Base-by-base conservation (phyloP, 306 rosid species). In the Casuarina glauca region DNA sequence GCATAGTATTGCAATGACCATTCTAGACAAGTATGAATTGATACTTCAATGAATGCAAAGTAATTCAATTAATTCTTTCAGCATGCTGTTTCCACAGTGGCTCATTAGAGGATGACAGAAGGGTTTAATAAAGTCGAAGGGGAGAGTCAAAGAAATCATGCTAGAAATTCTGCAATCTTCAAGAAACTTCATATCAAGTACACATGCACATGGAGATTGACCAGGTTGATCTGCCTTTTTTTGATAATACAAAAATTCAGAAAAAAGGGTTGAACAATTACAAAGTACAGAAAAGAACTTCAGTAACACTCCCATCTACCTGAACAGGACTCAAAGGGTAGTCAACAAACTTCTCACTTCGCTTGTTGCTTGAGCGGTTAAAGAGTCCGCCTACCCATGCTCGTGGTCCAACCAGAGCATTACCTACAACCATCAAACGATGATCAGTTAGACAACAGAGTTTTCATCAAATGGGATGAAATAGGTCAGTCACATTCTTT, bases 401-500 rank as follows among this genome's bases (percentile, higher is more conserved):
- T 86, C 93, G 81, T 76, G 99, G 85, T 87, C 97, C 97, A 88
- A 84, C 94, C 99, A 93, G 93, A 87, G 97, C 97, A 82, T 89
- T 91, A 88, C 91, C 98, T 95, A 81, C 87, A 78, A 69, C 75
- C 82, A 86, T 54, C 77, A 86, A 72, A 83, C 53, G 74, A 64
- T 53, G n/a, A 79, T 84, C 75, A 80, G 76, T 48, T 52, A 78
- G 53, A 60, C 26, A 72, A 79, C 64, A 78, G 61, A 85, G 43
- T 46, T 54, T 63, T 42, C 50, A 58, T 53, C 32, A 68, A 49
- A 57, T 41, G 70, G 48, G 41, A 76, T 62, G 62, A 43, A 48
- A 52, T 58, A 45, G 15, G 55, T 69, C 4, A 82, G 43, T 63
- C 51, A 64, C 67, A 51, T 68, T 38, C 53, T 46, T 53, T 39